Evolutionary conservation across 1,284 basidiomycete species (phyloP), one percentile per base, ranked within the genome.

Genomic region (Puccinia hordei): DNA sequence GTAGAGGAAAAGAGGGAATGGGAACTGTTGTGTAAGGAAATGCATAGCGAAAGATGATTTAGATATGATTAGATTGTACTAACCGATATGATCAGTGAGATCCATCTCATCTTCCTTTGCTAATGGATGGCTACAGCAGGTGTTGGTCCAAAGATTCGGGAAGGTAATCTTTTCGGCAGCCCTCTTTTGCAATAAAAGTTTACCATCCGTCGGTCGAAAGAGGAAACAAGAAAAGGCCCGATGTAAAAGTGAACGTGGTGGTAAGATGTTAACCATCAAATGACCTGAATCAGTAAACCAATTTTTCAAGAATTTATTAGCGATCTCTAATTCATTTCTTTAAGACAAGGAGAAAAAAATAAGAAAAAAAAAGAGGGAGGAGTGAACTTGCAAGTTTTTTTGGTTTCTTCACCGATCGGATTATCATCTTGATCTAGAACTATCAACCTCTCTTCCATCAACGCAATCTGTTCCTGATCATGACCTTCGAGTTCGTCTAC

Each of bases 101-200:
- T 86, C 85, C 80, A 95, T 92, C 87, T 99, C 97, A 82, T 93
- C 91, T 82, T 86, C 86, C 83, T 88, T 88, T 61, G 87, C 87
- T 77, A 99, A 88, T 22, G 97, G 97, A 85, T 99, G 97, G 44
- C 94, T 97, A 88, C 97, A 99, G 86, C 97, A 99, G 3, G 97
- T 99, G 87, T 99, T 99, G 57, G 97, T 99, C 97, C 97, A 99
- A 94, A 98, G 95, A 85, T 93, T 90, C 1, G 97, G 97, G 88
- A 99, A 99, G 1, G 97, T 99, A 85, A 99, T 99, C 89, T 99
- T 99, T 88, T 98, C 95, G 35, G 90, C 89, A 13, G 97, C 97
- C 63, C 97, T 90, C 85, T 94, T 93, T 86, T 99, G 97, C 53
- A 99, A 89, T 24, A 99, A 89, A n/a, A 99, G 89, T 86, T 92